These are phyloP conservation scores for Candida frijolesensis DNA, from an alignment of 1,139 yeast species.

Conservation along the genomic window DNA sequence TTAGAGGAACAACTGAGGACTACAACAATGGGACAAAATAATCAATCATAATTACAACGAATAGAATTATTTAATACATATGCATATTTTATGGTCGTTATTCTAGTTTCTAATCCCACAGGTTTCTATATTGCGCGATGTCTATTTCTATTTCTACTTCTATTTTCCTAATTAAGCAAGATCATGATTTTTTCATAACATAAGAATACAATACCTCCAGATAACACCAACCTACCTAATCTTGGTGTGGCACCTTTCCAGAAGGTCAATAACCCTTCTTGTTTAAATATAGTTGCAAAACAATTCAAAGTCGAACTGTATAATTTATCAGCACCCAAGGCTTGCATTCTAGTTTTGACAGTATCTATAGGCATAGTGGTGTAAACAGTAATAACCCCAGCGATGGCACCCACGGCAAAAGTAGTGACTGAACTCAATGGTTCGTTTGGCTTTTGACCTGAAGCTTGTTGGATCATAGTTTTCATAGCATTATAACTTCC, in stretches of 20 bases:
- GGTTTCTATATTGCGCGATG: neutral
- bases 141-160: neutral
- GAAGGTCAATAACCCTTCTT: conserved; percentile 90
- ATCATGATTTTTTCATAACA: conserved; percentile 87
- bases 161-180: conserved; percentile 34
- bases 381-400: conserved; percentile 92
- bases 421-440: conserved; percentile 82
- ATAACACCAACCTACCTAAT: conserved; percentile 83
- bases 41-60: neutral
- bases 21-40: neutral
- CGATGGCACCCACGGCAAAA: conserved; percentile 87
- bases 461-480: conserved; percentile 73
- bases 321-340: conserved; percentile 72
- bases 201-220: conserved; percentile 96
- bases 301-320: conserved; percentile 82
- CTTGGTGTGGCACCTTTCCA: conserved; percentile 99
- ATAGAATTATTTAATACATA: neutral
- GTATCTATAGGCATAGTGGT: conserved; percentile 98
- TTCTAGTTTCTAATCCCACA: neutral
- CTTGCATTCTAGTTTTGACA: conserved; percentile 97
- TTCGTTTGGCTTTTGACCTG: conserved; percentile 62
- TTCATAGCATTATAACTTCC: conserved; percentile 93
- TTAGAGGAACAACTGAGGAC: conserved; percentile 2
- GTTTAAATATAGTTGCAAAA: conserved; percentile 73
- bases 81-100: neutral